Evolutionary conservation across 2,329 filamentous ascomycete species (phyloP), one percentile per base, ranked within the genome.

Genomic region (Neonectria faginata): DNA sequence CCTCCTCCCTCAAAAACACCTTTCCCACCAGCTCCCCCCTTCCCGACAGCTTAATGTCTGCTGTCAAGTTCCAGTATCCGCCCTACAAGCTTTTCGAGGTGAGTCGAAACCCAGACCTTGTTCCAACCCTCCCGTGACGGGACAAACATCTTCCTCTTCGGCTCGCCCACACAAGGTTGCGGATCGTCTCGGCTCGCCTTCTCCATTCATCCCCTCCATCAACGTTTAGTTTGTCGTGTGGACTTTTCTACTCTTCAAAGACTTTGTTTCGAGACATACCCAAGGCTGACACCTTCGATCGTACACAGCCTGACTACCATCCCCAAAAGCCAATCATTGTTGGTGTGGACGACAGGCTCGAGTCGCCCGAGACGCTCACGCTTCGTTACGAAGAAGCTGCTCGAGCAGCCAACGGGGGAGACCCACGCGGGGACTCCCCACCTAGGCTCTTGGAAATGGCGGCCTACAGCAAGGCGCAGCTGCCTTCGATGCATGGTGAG

Each of bases 401-500:
- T 47, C 82, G 80, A 68, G 81, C 81, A 79, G 82, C 79, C 69
- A 84, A 82, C 81, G 84, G 84, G 74, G 83, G 83, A 78, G 82
- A 81, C 79, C 82, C 82, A 78, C 80, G 79, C 74, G 82, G 83
- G 84, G 88, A 84, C 81, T 88, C 82, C 81, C 84, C 85, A 77
- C 83, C 76, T 67, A 72, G 71, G 69, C 67, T 78, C 52, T 73
- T 78, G 27, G 74, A 79, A 16, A 82, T 82, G 80, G 79, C 79
- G 51, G 72, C 80, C 79, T 90, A 90, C 81, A 94, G 93, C 85
- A 97, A 97, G 82, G 81, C 88, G 64, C 89, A 91, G 79, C 85
- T 89, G 80, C 85, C 91, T 79, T 91, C 91, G 79, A 87, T 94
- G 83, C 91, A 95, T 81, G 92, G 94, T 97, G 84, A 83, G 93